A percentile compares a stretch with the other conserved stretches of the same genome.
Evolutionary conservation across 345 rosid genomes (phyloP).

Genomic region (Eucalyptus marginata): DNA sequence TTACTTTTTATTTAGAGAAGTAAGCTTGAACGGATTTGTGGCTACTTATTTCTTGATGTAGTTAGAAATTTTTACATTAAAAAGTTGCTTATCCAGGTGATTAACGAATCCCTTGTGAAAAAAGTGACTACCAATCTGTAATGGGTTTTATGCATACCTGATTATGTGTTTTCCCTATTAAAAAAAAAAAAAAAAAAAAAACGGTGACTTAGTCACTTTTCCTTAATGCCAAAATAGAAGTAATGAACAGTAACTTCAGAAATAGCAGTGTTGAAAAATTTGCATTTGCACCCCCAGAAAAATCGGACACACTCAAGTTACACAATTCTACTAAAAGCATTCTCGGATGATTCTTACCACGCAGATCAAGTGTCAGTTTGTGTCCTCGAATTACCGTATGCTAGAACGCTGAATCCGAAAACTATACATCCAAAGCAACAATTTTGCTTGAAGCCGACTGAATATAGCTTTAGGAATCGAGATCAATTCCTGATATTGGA

Average conservation of each 20-base stretch:
- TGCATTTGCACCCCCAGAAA: no score
- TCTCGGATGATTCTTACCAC: no score
- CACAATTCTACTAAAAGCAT: no score
- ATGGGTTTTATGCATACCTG: background rate
- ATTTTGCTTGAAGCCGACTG: background rate
- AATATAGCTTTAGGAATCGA: background rate
- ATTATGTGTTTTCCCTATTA: background rate
- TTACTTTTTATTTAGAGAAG: background rate
- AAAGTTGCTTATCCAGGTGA: background rate
- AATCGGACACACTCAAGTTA: no score
- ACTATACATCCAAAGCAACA: background rate
- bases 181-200: background rate
- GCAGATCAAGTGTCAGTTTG: no score
- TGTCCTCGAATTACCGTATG: no score
- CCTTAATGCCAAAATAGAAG: background rate
- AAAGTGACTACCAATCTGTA: background rate
- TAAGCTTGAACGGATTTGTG: background rate
- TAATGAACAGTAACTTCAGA: background rate
- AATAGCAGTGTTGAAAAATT: background rate
- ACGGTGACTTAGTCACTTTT: background rate
- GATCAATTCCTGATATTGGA: background rate
- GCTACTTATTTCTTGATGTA: background rate
- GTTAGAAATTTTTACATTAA: background rate
- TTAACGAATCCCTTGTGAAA: background rate
- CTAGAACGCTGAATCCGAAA: background rate